Base-by-base conservation (phyloP, 306 rosid species). In the Malus orientalis region DNA sequence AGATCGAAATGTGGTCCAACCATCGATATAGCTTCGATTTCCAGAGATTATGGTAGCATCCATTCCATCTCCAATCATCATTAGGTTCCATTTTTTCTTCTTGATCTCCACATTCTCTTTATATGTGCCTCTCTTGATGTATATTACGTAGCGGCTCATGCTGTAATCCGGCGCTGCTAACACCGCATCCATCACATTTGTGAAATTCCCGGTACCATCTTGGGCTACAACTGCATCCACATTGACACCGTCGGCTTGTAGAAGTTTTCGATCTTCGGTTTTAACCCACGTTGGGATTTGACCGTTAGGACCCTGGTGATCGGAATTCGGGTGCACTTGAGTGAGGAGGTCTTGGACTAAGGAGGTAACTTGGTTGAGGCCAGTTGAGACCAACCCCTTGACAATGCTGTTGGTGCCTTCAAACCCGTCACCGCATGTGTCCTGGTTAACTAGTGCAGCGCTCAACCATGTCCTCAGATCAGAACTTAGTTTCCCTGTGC, bases 381-480 rank as follows among this genome's bases (percentile, higher is more conserved):
- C 88, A n/a, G 29, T 42, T 0, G 90, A 73, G 1, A 87, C 84
- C 13, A 92, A 51, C 1, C 71, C 78, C 18, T 86, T 80, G 9
- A 90, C 90, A 36, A 88, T 71, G 85, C 91, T 42, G 49, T 80
- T 87, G 13, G 91, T 91, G 9, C 96, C 97, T 40, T 90, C 96
- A 3, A 95, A 88, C 58, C 97, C 99, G 0, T 89, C 97, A 73
- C 77, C 76, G 81, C 99, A 95, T 19, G 99, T 92, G 42, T 89
- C 93, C 55, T 90, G 98, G 74, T 85, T 86, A 8, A 86, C 74
- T 2, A 89, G 79, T 18, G 83, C 88, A 7, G 96, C 97, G 64
- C 99, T 95, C 53, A 95, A 70, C 99, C 99, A 95, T 73, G 99
- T 91, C 59, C 86, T 88, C 68, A 95, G 76, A 82, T 95, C 98